Evolutionary conservation across 805 yeast species (phyloP), one percentile per base, ranked within the genome.

Genomic region (Candida silvicultrix): DNA sequence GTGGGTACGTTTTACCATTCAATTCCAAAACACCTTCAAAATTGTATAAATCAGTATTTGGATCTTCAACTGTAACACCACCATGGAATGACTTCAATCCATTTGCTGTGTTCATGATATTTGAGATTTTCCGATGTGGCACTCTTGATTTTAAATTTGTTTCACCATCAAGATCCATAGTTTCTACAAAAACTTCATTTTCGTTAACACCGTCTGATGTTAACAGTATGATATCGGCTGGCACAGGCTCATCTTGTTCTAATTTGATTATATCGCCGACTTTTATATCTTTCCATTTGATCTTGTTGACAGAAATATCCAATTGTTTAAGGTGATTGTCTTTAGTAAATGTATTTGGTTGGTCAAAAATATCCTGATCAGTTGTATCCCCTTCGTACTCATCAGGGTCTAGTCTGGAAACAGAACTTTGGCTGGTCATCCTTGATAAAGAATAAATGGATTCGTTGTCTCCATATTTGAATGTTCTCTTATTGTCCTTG

Each of bases 91-190:
- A 67, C 25, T 71, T 73, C 43, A 87, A 60, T 0, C 76, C 77
- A 2, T 71, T 62, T 0, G 80, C 83, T 3, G 73, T 67, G 20
- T 73, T 67, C 38, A 83, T 70, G 11, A 64, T 51, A 15, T 75
- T 74, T 37, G 81, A 73, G 2, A 92, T 54, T 49, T 81, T 86
- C 2, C 75, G 70, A 50, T 83, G 85, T 0, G 96, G 86, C 18
- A 69, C 67, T 55, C 79, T 81, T 8, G 86, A 74, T 63, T 94
- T 94, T 49, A 94, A 70, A 60, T 89, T 92, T 0, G 98, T 94
- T 64, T 94, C 99, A 43, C 99, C 99, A 65, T 94, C 99, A 42
- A 94, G 71, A 1, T 96, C 99, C 92, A 92, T 89, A 1, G 99
- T 94, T 63, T 94, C 99, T 18, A 90, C 81, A 52, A 79, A 87